Percentiles rank a stretch among this genome's conserved stretches.
Evolutionary conservation across 2,329 filamentous ascomycete genomes (phyloP).

Genomic region (Colletotrichum theobromicola): DNA sequence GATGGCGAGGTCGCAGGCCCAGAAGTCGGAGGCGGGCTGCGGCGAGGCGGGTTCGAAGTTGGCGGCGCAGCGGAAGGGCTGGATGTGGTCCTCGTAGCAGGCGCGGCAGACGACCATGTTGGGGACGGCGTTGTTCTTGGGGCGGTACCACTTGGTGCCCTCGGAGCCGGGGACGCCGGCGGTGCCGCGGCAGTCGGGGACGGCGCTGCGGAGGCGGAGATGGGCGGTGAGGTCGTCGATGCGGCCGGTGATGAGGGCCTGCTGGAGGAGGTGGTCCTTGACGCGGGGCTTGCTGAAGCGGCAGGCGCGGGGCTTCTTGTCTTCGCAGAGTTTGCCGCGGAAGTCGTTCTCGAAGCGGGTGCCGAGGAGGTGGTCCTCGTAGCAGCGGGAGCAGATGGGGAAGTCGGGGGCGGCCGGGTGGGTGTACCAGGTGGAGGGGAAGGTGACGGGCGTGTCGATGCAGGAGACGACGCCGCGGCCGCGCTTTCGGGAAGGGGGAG

Average conservation of each 20-base stretch:
- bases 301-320: conserved; percentile 35
- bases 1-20: conserved; percentile 39
- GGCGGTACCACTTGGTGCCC: conserved; percentile 35
- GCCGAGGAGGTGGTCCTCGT: conserved; percentile 38
- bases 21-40: conserved; percentile 32
- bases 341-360: conserved; percentile 34
- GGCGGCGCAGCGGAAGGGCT: conserved; percentile 30
- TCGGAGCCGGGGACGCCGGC: conserved; percentile 24
- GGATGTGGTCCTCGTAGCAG: conserved; percentile 39
- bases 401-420: conserved; percentile 36
- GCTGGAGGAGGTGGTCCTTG: conserved; percentile 34
- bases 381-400: conserved; percentile 42
- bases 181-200: conserved; percentile 34
- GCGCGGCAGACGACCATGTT: conserved; percentile 42
- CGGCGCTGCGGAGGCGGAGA: conserved; percentile 28
- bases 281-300: conserved; percentile 37
- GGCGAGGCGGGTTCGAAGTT: conserved; percentile 28
- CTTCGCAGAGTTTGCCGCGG: conserved; percentile 17
- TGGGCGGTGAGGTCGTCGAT: conserved; percentile 31
- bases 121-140: conserved; percentile 30
- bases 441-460: conserved; percentile 29
- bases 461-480: conserved; percentile 29
- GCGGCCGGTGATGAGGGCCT: conserved; percentile 30
- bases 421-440: conserved; percentile 41
- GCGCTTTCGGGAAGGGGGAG: conserved; percentile 1